phyloP scores from a whole-genome alignment of 129 eudicot genomes.

The Escallonia rubra region DNA sequence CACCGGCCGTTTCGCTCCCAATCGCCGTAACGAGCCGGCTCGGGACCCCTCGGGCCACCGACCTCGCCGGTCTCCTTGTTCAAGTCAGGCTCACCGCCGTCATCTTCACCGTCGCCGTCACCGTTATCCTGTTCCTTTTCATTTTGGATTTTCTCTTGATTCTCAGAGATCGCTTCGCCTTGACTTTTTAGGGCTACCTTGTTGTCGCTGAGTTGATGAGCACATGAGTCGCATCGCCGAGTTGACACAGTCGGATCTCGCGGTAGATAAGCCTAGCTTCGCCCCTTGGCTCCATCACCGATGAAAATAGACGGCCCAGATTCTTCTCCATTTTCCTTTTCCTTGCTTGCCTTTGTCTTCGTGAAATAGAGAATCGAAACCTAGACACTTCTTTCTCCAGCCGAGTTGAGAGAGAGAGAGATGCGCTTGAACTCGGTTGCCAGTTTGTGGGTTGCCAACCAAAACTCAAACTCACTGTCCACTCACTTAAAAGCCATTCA shows the following conservation, averaged over 20 bases:
- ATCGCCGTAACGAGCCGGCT: slow-evolving; percentile 92
- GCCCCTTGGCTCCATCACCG: slow-evolving; percentile 20
- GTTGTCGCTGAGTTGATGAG: slow-evolving; percentile 32
- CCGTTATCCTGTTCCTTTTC: slow-evolving; percentile 17
- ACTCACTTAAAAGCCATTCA: too few species aligned
- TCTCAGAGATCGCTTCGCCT: slow-evolving; percentile 2
- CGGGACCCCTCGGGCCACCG: slow-evolving; percentile 90
- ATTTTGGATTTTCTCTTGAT: slow-evolving; percentile 17
- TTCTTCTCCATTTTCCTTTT: slow-evolving; percentile 32
- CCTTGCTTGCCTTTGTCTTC: not conserved
- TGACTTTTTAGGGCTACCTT: slow-evolving; percentile 14
- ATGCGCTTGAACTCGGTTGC: too few species aligned
- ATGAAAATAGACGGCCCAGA: slow-evolving; percentile 49
- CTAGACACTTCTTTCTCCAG: too few species aligned
- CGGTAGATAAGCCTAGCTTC: slow-evolving; percentile 14
- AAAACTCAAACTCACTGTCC: not conserved
- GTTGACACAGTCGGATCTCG: slow-evolving; percentile 24
- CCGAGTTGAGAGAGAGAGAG: too few species aligned
- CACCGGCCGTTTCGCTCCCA: slow-evolving; percentile 97
- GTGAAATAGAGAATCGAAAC: too few species aligned
- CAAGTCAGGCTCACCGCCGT: slow-evolving; percentile 28
- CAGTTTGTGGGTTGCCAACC: too few species aligned
- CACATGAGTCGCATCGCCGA: slow-evolving; percentile 38
- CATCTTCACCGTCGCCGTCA: slow-evolving; percentile 29
- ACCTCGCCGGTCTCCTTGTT: slow-evolving; percentile 74